Evolutionary conservation across 768 basidiomycete genomes (phyloP).

Genomic region (Russula sp.): DNA sequence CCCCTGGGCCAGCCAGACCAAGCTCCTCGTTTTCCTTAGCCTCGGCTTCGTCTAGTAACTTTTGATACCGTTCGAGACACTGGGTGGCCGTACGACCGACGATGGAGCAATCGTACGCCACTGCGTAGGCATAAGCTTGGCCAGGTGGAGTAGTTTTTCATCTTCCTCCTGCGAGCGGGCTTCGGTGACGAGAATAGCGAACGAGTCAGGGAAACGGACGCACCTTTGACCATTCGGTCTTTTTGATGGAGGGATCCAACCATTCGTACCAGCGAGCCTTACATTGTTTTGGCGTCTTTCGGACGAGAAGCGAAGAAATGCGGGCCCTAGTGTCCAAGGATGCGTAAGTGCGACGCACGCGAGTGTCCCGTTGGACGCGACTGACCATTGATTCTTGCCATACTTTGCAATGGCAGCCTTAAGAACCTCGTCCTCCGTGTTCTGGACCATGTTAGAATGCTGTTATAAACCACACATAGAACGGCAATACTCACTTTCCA

Average conservation of each 20-base stretch:
- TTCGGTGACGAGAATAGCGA: constrained; percentile 1
- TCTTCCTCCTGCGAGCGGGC: constrained; percentile 73
- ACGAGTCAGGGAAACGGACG: constrained; percentile 29
- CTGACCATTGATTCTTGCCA: constrained; percentile 91
- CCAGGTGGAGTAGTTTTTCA: constrained; percentile 95
- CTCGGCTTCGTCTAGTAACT: constrained; percentile 95
- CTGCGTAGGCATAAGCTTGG: constrained; percentile 99
- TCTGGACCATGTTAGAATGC: constrained; percentile 44
- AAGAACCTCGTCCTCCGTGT: constrained; percentile 96
- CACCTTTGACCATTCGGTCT: constrained; percentile 99
- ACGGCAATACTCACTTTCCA: constrained; percentile 60
- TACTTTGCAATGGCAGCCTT: constrained; percentile 99
- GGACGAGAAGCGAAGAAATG: constrained; percentile 93
- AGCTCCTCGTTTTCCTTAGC: constrained; percentile 94
- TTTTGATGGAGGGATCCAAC: constrained; percentile 99
- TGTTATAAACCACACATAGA: constrained; percentile 1
- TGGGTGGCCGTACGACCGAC: constrained; percentile 97
- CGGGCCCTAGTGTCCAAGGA: constrained; percentile 68
- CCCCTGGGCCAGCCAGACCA: constrained; percentile 81
- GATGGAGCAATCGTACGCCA: constrained; percentile 98
- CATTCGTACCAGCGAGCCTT: constrained; percentile 99
- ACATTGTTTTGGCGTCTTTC: constrained; percentile 99
- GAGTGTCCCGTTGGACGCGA: constrained; percentile 1
- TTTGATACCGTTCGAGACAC: constrained; percentile 97
- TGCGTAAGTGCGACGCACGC: constrained; percentile 12